Evolutionary conservation across 352 stramenopile species (phyloP).

Genomic region (Phytophthora colocasiae): DNA sequence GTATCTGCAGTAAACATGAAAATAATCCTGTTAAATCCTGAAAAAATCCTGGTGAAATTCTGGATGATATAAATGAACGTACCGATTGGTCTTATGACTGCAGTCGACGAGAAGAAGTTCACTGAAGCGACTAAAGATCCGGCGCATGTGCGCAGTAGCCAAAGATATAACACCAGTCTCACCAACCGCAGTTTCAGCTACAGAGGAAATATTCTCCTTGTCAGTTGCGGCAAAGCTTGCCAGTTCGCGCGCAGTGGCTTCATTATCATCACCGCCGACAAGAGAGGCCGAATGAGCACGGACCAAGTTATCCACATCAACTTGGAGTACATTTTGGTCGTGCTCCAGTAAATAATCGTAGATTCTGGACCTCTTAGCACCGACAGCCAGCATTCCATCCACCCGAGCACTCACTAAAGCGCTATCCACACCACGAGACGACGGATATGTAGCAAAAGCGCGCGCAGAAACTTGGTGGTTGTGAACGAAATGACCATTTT

Average conservation of each 20-base stretch:
- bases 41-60: neutral
- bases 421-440: neutral
- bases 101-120: slow-evolving; percentile 15
- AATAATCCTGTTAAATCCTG: neutral
- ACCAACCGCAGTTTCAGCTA: neutral
- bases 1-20: slow-evolving; percentile 10
- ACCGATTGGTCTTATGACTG: slow-evolving; percentile 27
- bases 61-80: neutral
- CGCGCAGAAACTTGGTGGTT: slow-evolving; percentile 1
- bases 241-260: slow-evolving; percentile 4
- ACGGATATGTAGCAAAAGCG: slow-evolving; percentile 7
- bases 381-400: slow-evolving; percentile 21
- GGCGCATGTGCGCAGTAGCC: slow-evolving; percentile 9
- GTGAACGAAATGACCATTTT: slow-evolving; percentile 14
- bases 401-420: neutral
- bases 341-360: slow-evolving; percentile 26
- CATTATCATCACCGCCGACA: slow-evolving; percentile 2
- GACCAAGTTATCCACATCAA: slow-evolving; percentile 27
- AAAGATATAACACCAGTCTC: slow-evolving; percentile 19
- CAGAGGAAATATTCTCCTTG: neutral
- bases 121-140: slow-evolving; percentile 15
- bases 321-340: slow-evolving; percentile 32
- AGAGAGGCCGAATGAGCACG: slow-evolving; percentile 1
- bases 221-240: slow-evolving; percentile 2
- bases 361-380: slow-evolving; percentile 5